Percentiles rank a stretch among this genome's conserved stretches.
These are phyloP conservation scores for Gossypium bickii DNA, from an alignment of 345 rosid species.

Conservation along the genomic window DNA sequence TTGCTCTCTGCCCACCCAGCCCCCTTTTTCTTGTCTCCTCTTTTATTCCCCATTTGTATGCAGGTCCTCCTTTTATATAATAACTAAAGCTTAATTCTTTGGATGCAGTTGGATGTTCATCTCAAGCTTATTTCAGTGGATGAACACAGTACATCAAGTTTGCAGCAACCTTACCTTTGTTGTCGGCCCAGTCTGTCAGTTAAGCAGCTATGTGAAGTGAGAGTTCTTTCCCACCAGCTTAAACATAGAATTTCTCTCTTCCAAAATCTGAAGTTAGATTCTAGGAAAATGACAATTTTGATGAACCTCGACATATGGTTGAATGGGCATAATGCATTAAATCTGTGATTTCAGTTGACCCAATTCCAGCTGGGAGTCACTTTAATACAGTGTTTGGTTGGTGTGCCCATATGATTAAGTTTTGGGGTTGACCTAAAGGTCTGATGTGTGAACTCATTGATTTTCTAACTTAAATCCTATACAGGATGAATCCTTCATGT, in stretches of 20 bases:
- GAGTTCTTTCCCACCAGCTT: slow-evolving; percentile 31
- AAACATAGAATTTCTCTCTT: neutral
- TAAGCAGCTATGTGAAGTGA: slow-evolving; percentile 78
- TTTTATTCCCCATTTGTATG: neutral
- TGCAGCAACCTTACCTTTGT: slow-evolving; percentile 75
- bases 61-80: neutral
- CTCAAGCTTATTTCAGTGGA: slow-evolving; percentile 76
- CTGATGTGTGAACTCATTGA: neutral
- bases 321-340: slow-evolving; percentile 6
- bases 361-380: neutral
- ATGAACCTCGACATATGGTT: neutral
- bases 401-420: neutral
- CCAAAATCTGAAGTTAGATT: neutral
- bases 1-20: neutral
- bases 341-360: neutral
- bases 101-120: slow-evolving; percentile 59
- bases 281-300: neutral
- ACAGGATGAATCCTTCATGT: neutral
- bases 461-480: neutral
- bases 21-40: neutral
- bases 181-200: slow-evolving; percentile 66
- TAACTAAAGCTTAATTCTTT: slow-evolving; percentile 13
- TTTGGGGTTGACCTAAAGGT: neutral
- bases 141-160: slow-evolving; percentile 44
- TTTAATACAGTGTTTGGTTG: neutral